Conservation (phyloP, 2,329 filamentous ascomycete genomes). For the Calonectria fujianensis region DNA sequence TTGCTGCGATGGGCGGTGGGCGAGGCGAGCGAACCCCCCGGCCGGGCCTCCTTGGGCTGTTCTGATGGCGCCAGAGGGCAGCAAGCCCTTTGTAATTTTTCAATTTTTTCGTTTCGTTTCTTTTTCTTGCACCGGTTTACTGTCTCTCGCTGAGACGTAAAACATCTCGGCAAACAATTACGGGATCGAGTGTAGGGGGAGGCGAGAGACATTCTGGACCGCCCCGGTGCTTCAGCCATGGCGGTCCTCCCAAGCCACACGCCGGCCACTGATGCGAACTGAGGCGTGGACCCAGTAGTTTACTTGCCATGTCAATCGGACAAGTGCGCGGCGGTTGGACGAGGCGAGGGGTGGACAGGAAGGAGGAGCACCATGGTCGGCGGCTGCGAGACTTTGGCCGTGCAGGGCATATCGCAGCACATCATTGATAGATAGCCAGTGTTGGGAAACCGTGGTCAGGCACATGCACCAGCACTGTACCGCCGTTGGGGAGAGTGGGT, state of each 20-base stretch:
- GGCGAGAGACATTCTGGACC: conserved; percentile 12
- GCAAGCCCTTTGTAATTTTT: neutral
- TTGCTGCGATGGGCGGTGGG: conserved; percentile 29
- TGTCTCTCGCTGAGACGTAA: neutral
- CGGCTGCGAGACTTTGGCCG: conserved; percentile 41
- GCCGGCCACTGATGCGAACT: conserved; percentile 6
- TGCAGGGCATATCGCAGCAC: conserved; percentile 16
- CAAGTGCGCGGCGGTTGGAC: conserved; percentile 2
- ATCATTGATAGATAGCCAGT: conserved; percentile 13
- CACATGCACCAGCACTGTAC: conserved; percentile 12
- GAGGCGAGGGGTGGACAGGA: neutral
- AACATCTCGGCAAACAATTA: conserved; percentile 12
- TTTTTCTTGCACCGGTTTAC: neutral
- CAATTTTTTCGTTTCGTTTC: neutral
- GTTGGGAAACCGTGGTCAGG: conserved; percentile 20
- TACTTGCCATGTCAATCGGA: conserved; percentile 8
- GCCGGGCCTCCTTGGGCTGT: neutral
- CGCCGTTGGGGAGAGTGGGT: conserved; percentile 9
- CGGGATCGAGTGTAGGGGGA: conserved; percentile 13
- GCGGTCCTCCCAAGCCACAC: neutral
- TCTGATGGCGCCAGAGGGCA: conserved; percentile 1
- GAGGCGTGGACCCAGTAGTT: conserved; percentile 28
- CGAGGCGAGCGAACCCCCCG: conserved; percentile 28
- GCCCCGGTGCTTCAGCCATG: conserved; percentile 11
- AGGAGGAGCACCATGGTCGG: neutral